Conservation (phyloP, 1,139 yeast genomes). For the Hansenula lynferdii region DNA sequence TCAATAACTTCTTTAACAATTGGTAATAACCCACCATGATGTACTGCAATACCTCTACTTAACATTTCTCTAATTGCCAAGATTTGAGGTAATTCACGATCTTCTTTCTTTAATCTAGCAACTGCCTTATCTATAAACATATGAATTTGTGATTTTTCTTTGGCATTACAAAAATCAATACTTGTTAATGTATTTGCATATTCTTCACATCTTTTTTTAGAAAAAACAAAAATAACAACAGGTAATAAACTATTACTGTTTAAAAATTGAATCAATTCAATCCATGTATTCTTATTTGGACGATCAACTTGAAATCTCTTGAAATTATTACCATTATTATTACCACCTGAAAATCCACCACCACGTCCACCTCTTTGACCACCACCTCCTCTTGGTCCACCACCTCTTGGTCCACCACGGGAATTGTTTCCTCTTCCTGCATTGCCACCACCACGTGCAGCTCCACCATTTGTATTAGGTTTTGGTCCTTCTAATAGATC, state of each 20-base stretch:
- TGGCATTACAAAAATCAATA: conserved; percentile 74
- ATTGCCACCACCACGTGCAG: conserved; percentile 24
- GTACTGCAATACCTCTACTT: conserved; percentile 92
- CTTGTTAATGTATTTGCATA: conserved; percentile 77
- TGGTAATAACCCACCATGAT: conserved; percentile 95
- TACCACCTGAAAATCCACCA: conserved; percentile 32
- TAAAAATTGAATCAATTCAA: conserved; percentile 66
- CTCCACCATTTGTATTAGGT: conserved; percentile 32
- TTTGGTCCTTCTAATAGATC: conserved; percentile 43
- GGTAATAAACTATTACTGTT: conserved; percentile 70
- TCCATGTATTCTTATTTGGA: conserved; percentile 79
- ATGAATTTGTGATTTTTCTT: conserved; percentile 85
- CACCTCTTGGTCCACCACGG: too few species aligned
- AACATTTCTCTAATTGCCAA: conserved; percentile 74
- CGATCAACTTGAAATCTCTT: conserved; percentile 36
- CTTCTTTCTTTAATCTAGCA: conserved; percentile 83
- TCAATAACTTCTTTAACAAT: conserved; percentile 95
- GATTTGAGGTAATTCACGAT: conserved; percentile 90
- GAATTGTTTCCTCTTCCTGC: conserved; percentile 28
- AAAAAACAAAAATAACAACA: conserved; percentile 89
- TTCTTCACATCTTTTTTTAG: conserved; percentile 89
- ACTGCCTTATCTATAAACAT: conserved; percentile 91
- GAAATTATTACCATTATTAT: conserved; percentile 21
- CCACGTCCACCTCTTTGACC: conserved; percentile 14
- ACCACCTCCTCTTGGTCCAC: too few species aligned